Evolutionary conservation across 768 basidiomycete genomes (phyloP).

Genomic region (Amanita thiersii): DNA sequence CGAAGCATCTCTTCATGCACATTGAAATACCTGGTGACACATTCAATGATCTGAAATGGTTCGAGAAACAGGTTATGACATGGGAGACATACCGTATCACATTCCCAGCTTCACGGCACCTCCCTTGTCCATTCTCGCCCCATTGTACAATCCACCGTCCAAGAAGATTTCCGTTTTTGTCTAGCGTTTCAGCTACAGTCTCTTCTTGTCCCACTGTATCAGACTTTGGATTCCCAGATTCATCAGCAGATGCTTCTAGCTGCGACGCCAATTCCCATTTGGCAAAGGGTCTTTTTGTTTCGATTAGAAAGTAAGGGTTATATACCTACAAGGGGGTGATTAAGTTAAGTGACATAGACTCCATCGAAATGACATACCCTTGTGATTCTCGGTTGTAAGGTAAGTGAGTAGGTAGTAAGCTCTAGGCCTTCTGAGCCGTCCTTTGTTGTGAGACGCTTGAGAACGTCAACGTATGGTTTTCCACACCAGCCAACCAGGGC

Average conservation of each 20-base stretch:
- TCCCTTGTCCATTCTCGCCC: constrained; percentile 57
- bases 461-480: constrained; percentile 61
- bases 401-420: constrained; percentile 59
- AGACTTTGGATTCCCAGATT: constrained; percentile 19
- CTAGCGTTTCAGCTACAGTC: constrained; percentile 72
- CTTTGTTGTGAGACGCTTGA: constrained; percentile 42
- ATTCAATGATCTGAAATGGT: not conserved
- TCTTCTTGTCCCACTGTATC: constrained; percentile 43
- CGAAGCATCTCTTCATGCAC: constrained; percentile 38
- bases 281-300: constrained; percentile 62
- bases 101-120: constrained; percentile 54
- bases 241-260: constrained; percentile 37
- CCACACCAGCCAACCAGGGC: constrained; percentile 65
- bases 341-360: not conserved
- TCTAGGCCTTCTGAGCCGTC: constrained; percentile 49
- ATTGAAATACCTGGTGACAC: constrained; percentile 30
- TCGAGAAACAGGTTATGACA: not conserved
- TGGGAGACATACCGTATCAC: constrained; percentile 49
- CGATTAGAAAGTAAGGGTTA: constrained; percentile 63
- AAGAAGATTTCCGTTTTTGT: constrained; percentile 47
- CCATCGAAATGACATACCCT: constrained; percentile 29
- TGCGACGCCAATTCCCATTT: constrained; percentile 69
- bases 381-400: constrained; percentile 53
- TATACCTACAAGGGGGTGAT: constrained; percentile 36
- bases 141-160: constrained; percentile 79